A percentile compares a stretch with the other conserved stretches of the same genome.
phyloP scores from a whole-genome alignment of 129 eudicot genomes.

The Gnaphalium uliginosum region DNA sequence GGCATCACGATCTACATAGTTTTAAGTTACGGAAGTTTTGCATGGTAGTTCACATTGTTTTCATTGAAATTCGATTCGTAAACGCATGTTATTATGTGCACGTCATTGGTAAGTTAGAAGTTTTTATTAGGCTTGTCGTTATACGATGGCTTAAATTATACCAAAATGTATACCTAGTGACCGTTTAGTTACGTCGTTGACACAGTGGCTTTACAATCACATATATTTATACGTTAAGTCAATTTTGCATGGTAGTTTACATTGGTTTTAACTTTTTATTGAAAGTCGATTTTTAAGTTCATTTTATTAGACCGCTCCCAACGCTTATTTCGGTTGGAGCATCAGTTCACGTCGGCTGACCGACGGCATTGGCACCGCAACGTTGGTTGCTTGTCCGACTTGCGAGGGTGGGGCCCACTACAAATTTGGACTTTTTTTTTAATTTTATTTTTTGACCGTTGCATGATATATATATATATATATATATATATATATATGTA shows the following conservation, averaged over 20 bases:
- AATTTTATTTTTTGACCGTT: too few species aligned
- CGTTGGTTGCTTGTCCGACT: too few species aligned
- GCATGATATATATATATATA: too few species aligned
- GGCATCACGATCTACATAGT: neutral
- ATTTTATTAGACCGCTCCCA: too few species aligned
- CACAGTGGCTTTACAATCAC: neutral
- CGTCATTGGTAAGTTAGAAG: neutral
- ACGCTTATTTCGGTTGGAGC: too few species aligned
- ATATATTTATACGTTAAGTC: neutral
- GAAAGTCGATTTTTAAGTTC: neutral
- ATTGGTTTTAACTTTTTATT: conserved; percentile 10
- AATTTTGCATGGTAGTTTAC: neutral
- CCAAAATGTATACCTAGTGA: too few species aligned
- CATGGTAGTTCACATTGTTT: neutral
- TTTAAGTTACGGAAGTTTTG: neutral
- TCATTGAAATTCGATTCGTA: neutral
- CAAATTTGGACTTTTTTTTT: too few species aligned
- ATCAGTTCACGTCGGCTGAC: too few species aligned
- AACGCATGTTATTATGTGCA: neutral
- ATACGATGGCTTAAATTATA: neutral
- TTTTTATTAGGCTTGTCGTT: neutral
- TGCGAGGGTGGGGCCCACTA: too few species aligned
- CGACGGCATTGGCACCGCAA: too few species aligned
- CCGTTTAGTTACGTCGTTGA: neutral
- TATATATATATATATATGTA: too few species aligned